Conservation (phyloP, 306 rosid genomes). For the barrel medic (Medicago truncatula) region MtrunA17r5.0-ANR NC_053043.1:42437501-42438000, state of each 20-base stretch:
- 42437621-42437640: constrained; percentile 70
- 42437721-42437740: constrained; percentile 32
- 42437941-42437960: constrained; percentile 96
- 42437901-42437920: constrained; percentile 76
- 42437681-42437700: constrained; percentile 20
- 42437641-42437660: constrained; percentile 71
- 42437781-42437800: constrained; percentile 63
- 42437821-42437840: constrained; percentile 98
- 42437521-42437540: constrained; percentile 4
- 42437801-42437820: constrained; percentile 78
- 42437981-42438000: constrained; percentile 91
- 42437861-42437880: constrained; percentile 39
- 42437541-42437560: constrained; percentile 31
- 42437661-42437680: constrained; percentile 50
- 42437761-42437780: constrained; percentile 53
- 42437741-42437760: constrained; percentile 19
- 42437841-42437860: constrained; percentile 43
- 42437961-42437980: constrained; percentile 95
- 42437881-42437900: neutral
- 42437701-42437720: constrained; percentile 8
- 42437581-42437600: constrained; percentile 77
- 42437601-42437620: constrained; percentile 68
- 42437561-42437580: constrained; percentile 17
- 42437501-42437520: constrained; percentile 27
- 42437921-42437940: constrained; percentile 94